Evolutionary conservation across 1,139 yeast species (phyloP).

Genomic region (Pichia sp.): DNA sequence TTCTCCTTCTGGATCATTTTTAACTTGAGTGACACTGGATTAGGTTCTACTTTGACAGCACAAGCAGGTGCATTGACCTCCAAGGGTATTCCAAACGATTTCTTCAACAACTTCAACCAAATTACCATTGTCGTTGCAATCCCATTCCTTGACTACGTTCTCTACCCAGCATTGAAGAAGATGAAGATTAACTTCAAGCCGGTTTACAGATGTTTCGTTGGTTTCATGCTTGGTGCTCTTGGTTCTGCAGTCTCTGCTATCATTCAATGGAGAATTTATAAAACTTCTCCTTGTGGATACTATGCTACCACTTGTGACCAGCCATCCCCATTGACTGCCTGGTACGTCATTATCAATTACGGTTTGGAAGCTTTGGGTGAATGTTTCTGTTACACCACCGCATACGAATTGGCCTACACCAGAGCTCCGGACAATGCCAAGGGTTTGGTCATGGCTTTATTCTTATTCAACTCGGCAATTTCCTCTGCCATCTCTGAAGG

Average conservation of each 20-base stretch:
- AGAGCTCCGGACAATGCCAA: conserved; percentile 63
- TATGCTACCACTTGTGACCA: conserved; percentile 38
- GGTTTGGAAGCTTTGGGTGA: conserved; percentile 56
- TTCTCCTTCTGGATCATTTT: conserved; percentile 54
- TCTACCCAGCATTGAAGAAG: conserved; percentile 53
- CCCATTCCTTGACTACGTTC: conserved; percentile 49
- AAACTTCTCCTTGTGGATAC: conserved; percentile 73
- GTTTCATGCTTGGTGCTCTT: conserved; percentile 63
- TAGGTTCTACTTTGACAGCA: conserved; percentile 53
- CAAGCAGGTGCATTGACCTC: conserved; percentile 62
- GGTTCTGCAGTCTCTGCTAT: conserved; percentile 81
- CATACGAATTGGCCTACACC: conserved; percentile 62
- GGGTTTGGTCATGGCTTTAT: conserved; percentile 64
- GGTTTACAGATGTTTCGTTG: conserved; percentile 43
- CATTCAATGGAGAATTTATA: conserved; percentile 68
- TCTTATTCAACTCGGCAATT: conserved; percentile 52
- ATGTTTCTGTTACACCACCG: conserved; percentile 61
- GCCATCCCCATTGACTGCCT: conserved; percentile 48
- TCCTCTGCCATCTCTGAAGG: conserved; percentile 55
- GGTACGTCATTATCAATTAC: conserved; percentile 47
- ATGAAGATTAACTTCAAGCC: conserved; percentile 36
- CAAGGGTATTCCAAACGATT: conserved; percentile 65
- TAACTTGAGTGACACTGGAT: conserved; percentile 57
- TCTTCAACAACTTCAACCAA: conserved; percentile 60
- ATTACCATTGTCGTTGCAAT: conserved; percentile 55